A percentile compares a stretch with the other conserved stretches of the same genome.
phyloP scores from a whole-genome alignment of 208 protist species.

The Acanthamoeba lenticulata region DNA sequence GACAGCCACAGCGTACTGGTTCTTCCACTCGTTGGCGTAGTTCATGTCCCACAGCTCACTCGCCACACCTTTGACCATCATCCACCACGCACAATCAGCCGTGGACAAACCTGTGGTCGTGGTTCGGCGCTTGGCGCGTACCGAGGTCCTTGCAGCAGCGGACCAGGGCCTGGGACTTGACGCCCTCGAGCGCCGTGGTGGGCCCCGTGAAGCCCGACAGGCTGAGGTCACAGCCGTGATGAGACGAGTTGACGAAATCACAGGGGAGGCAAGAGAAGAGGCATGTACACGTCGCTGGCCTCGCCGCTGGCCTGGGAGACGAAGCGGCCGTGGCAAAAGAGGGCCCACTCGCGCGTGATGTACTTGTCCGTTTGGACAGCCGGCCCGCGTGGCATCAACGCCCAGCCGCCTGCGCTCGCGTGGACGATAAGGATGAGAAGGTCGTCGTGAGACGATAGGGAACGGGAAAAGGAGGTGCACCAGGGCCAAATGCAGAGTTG shows the following conservation, averaged over 20 bases:
- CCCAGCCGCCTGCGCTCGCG: not conserved
- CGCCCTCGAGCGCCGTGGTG: constrained; percentile 59
- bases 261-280: not conserved
- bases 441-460: no score
- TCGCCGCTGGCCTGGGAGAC: constrained; percentile 73
- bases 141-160: constrained; percentile 83
- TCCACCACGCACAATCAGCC: no score
- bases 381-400: not conserved
- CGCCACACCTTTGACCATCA: no score
- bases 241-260: no score
- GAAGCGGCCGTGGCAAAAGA: constrained; percentile 76
- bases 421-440: no score
- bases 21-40: constrained; percentile 76
- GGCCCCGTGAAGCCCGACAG: not conserved
- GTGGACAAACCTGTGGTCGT: no score
- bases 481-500: constrained; percentile 76
- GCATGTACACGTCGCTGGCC: not conserved
- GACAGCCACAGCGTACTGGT: constrained; percentile 54
- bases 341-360: constrained; percentile 73
- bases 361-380: not conserved
- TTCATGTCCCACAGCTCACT: constrained; percentile 78
- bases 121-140: no score
- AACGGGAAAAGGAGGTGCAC: no score
- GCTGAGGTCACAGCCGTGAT: not conserved
- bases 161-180: constrained; percentile 81